Evolutionary conservation across 352 stramenopile genomes (phyloP).

Genomic region (Pythium folliculosum): DNA sequence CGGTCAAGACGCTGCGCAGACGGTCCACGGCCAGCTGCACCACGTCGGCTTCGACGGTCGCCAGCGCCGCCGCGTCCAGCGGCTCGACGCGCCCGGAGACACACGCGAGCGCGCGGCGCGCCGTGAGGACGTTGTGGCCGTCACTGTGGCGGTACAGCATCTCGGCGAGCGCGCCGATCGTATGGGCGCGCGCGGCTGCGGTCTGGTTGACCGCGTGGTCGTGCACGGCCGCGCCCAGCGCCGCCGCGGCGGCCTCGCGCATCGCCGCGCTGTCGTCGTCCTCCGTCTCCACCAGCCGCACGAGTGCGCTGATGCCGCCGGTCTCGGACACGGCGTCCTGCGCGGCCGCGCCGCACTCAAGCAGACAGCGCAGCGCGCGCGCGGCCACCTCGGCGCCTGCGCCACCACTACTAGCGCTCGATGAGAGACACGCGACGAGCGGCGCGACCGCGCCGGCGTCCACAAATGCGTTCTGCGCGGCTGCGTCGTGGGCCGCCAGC

Average conservation of each 20-base stretch:
- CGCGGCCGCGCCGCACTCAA: no score
- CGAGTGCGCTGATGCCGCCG: not conserved
- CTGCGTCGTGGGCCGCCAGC: not conserved
- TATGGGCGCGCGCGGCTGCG: not conserved
- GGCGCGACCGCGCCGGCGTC: not conserved
- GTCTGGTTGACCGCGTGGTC: not conserved
- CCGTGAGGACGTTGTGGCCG: not conserved
- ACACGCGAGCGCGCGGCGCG: not conserved
- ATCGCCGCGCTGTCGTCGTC: not conserved
- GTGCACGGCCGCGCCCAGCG: not conserved
- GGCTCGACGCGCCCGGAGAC: not conserved
- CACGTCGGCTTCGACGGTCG: not conserved
- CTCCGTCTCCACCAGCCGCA: not conserved
- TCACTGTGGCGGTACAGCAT: not conserved
- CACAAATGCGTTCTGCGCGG: not conserved
- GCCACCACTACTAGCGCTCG: not conserved
- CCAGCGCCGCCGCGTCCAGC: not conserved
- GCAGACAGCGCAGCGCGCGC: not conserved
- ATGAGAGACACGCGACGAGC: not conserved
- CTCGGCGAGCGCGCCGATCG: not conserved
- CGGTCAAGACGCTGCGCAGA: not conserved
- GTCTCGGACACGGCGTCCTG: not conserved
- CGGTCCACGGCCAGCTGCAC: not conserved
- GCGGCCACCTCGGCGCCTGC: no score
- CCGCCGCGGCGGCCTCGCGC: no score